phyloP scores from a whole-genome alignment of 192 early-diverging fungal species.

The Podila clonocystis region DNA sequence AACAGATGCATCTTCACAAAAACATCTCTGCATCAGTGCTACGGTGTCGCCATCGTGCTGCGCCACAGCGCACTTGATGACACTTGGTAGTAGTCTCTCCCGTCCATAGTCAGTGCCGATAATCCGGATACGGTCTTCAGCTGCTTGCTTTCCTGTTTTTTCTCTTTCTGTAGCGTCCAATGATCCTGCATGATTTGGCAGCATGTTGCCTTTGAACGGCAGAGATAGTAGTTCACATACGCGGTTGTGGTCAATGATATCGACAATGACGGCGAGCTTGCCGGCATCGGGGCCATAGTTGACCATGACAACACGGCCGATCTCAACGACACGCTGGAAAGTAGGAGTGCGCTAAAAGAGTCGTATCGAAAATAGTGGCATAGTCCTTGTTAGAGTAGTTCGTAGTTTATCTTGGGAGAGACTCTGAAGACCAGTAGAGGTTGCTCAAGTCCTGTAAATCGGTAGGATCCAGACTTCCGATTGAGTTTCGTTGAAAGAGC shows the following conservation, averaged over 20 bases:
- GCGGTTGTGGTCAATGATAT: conserved; percentile 99
- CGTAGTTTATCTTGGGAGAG: background rate
- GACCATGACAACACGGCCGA: conserved; percentile 97
- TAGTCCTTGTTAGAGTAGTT: background rate
- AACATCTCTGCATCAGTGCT: too few relatives aligned
- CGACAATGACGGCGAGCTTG: conserved; percentile 98
- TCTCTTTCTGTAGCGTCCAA: background rate
- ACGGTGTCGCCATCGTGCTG: too few relatives aligned
- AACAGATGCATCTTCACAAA: too few relatives aligned
- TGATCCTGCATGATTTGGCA: background rate
- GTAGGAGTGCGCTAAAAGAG: conserved; percentile 55
- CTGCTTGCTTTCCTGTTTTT: too few relatives aligned
- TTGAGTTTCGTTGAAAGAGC: background rate
- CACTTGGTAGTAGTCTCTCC: too few relatives aligned
- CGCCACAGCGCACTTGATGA: too few relatives aligned
- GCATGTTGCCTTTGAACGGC: background rate
- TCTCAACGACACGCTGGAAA: conserved; percentile 95
- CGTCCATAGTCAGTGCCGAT: too few relatives aligned
- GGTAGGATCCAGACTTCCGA: background rate
- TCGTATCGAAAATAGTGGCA: background rate
- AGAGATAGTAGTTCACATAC: conserved; percentile 55
- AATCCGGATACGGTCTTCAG: too few relatives aligned
- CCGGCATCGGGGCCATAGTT: conserved; percentile 94
- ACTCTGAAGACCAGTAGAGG: background rate
- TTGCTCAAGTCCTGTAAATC: background rate